Base-by-base conservation (phyloP, 768 basidiomycete species). In the Vararia minispora region DNA sequence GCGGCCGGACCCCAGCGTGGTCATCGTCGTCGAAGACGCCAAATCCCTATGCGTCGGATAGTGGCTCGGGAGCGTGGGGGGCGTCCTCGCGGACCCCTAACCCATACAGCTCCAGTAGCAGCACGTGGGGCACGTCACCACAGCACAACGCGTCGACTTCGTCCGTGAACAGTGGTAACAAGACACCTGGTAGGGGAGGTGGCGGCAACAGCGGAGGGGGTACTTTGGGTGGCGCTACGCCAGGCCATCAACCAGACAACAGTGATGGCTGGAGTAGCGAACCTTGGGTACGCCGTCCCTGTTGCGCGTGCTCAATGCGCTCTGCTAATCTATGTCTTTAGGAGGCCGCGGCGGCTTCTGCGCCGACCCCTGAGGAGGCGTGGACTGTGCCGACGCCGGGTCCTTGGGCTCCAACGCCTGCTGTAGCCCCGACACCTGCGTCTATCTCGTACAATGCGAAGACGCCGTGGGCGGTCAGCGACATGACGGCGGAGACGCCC, bases 1-100 rank as follows among this genome's bases (percentile, higher is more conserved):
- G 66, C 24, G 62, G 71, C 8, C 62, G 63, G 44, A 73, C 71
- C 21, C 72, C 74, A 0, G 71, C 69, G 16, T 76, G 68, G 74
- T 62, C 60, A 40, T 57, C 61, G 5, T 57, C 61, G 0, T 59
- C 69, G 2, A 62, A 66, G 10, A 79, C 76, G 3, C 78, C 78
- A 6, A 76, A 76, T 45, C 72, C 75, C 1, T 67, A 72, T 41
- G 58, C 38, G 23, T 42, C 53, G 34, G 58, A 53, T 33, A 64
- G 64, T 7, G 61, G 68, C 16, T 62, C 62, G 40, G 72, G 68
- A 25, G 68, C 71, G 21, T 72, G 69, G 68, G 64, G 59, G 43
- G 58, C 60, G 3, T 59, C 62, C 1, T 58, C 66, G 2, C 59
- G 65, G 20, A 76, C 74, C 2, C 74, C 74, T 9, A 66, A 65